A percentile compares a stretch with the other conserved stretches of the same genome.
phyloP scores from a whole-genome alignment of 768 basidiomycete species.

The Russula abietina region DNA sequence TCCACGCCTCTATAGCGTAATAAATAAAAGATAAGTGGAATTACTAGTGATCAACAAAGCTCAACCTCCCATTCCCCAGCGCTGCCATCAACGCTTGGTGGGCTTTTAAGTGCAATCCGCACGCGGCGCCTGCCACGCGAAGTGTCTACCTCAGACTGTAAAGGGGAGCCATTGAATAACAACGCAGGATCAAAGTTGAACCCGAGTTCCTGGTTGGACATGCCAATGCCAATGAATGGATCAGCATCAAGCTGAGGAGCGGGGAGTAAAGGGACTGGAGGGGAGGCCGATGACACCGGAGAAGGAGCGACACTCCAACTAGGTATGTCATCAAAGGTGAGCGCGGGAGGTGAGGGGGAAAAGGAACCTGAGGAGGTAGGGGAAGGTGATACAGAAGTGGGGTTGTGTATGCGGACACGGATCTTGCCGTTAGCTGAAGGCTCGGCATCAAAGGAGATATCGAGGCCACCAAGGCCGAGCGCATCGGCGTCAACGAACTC shows the following conservation, averaged over 20 bases:
- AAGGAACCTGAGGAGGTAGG: conserved; percentile 35
- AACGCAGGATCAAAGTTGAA: conserved; percentile 31
- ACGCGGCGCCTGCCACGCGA: conserved; percentile 45
- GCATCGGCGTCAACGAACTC: conserved; percentile 53
- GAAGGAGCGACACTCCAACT: conserved; percentile 26
- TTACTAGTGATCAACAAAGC: conserved; percentile 41
- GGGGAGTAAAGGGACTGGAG: conserved; percentile 35
- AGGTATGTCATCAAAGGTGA: conserved; percentile 23
- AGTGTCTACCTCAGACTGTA: conserved; percentile 32
- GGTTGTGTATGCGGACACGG: conserved; percentile 64
- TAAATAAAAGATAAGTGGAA: conserved; percentile 17
- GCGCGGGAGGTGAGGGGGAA: conserved; percentile 29
- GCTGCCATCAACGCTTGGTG: conserved; percentile 55
- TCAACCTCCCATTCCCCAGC: conserved; percentile 79
- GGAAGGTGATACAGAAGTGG: conserved; percentile 36
- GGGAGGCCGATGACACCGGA: conserved; percentile 19
- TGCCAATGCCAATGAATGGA: conserved; percentile 56
- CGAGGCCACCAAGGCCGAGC: conserved; percentile 50
- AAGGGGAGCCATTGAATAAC: conserved; percentile 36
- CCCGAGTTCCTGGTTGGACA: conserved; percentile 34
- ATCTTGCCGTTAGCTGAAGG: conserved; percentile 64
- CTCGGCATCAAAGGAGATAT: conserved; percentile 68
- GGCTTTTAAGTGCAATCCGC: conserved; percentile 59
- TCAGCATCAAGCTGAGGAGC: conserved; percentile 36
- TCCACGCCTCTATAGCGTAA: conserved; percentile 16